These are phyloP conservation scores for Lipomyces sp. DNA, from an alignment of 805 yeast genomes.

Conservation along the genomic window DNA sequence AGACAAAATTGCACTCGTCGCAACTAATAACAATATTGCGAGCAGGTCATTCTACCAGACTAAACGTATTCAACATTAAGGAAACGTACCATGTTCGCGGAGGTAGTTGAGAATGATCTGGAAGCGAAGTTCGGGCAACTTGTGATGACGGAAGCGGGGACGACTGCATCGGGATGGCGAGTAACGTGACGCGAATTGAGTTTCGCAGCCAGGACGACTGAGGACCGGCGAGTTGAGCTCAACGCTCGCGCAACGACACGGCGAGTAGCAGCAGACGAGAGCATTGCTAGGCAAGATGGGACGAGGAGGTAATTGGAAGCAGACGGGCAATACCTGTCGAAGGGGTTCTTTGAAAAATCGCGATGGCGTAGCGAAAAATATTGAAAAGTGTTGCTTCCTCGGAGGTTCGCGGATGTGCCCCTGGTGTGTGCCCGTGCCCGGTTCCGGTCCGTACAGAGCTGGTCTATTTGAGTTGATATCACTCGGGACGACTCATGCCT, in stretches of 20 bases:
- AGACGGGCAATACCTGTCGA: neutral
- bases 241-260: neutral
- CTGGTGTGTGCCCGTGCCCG: neutral
- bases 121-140: no score
- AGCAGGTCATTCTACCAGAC: neutral
- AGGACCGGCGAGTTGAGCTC: neutral
- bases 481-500: no score
- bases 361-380: neutral
- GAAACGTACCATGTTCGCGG: neutral
- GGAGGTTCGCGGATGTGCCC: neutral
- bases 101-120: constrained; percentile 3
- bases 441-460: neutral
- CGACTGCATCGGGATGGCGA: neutral
- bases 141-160: neutral
- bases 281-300: neutral
- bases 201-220: neutral
- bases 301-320: neutral
- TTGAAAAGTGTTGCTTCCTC: neutral
- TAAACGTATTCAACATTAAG: neutral
- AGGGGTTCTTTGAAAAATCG: neutral
- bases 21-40: neutral
- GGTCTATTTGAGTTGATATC: neutral
- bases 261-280: constrained; percentile 4
- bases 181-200: neutral
- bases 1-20: neutral